Evolutionary conservation across 495 filamentous ascomycete genomes (phyloP), one percentile per base, ranked within the genome.

Genomic region (Penicillium diatomitis): DNA sequence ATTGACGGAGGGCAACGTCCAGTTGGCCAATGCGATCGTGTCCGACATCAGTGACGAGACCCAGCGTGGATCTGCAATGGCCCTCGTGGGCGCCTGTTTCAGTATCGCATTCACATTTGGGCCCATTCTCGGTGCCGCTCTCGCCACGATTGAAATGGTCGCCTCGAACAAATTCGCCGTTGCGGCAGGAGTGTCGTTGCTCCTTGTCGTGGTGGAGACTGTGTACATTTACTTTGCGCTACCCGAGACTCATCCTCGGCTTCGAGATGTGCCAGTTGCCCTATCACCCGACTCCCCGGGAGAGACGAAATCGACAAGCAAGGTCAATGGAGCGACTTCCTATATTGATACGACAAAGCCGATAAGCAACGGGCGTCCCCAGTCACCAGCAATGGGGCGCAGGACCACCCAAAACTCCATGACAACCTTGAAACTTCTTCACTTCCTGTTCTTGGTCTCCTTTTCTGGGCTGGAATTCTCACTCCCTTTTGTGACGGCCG

Each of bases 1-100:
- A 0, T 69, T 96, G 55, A 95, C 88, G 41, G 90, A 96, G 64
- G 90, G 90, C 32, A 96, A 96, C 54, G 87, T 96, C 2, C 90
- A 96, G 68, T 72, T 96, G 0, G 90, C 90, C 8, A 88, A 86
- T 42, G 90, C 90, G 36, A 96, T 96, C 58, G 91, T 90, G 10
- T 90, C 90, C 6, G 90, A 96, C 65, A 86, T 96, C 51, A 90
- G 86, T 49, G 87, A 90, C 56, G 79, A 86, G 42, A 78, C 76
- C 32, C 82, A 81, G 52, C 76, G 90, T 30, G 88, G 87, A 0
- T 81, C 85, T 10, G 95, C 90, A 29, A 94, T 96, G 83, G 90
- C 90, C 8, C 74, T 96, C 33, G 89, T 96, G 10, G 90, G 90
- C 39, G 90, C 81, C 7, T 47, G 45, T 30, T 47, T 47, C 27